Evolutionary conservation across 2,329 filamentous ascomycete species (phyloP), one percentile per base, ranked within the genome.

Genomic region (Microsporum ferrugineum): DNA sequence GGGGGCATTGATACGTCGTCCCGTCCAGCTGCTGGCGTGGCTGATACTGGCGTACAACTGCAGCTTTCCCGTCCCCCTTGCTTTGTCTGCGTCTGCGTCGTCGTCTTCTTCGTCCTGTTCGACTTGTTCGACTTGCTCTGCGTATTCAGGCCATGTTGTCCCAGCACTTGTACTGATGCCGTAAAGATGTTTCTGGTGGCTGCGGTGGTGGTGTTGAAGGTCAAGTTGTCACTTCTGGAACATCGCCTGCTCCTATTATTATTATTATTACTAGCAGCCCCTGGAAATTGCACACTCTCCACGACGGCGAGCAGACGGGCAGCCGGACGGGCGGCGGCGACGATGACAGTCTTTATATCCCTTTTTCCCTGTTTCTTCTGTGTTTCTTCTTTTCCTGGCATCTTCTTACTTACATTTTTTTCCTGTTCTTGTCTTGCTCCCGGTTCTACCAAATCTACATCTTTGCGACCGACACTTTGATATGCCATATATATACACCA

Each of bases 1-100:
- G 41, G 41, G 34, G 57, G 38, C 57, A 59, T 59, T 47, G 57
- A 59, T 43, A 59, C 57, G 57, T 45, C 41, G 57, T 17, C 57
- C 57, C 29, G 57, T 43, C 57, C 57, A 59, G 57, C 57, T 29
- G 57, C 57, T 29, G 57, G 57, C 43, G 38, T 31, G 49, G 49
- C 49, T 53, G 49, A 53, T 53, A 34, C 27, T 53, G 49, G 49
- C 27, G 49, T 31, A 27, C 17, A 27, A 5, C 27, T 31, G 49
- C 49, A 10, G 49, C 49, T 34, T 31, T 10, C 27, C 33, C 12
- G 27, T 49, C 17, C n/a, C 17, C 17, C 17, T 23, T 23, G 17
- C 17, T 23, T 23, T 23, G 17, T 23, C 17, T 23, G 17, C 17
- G 17, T 23, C 17, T 23, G 17, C 17, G 17, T 23, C 17, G 17